A percentile compares a stretch with the other conserved stretches of the same genome.
phyloP scores from a whole-genome alignment of 2,329 filamentous ascomycete species.

The Paracorniculantispora psalliotae region DNA sequence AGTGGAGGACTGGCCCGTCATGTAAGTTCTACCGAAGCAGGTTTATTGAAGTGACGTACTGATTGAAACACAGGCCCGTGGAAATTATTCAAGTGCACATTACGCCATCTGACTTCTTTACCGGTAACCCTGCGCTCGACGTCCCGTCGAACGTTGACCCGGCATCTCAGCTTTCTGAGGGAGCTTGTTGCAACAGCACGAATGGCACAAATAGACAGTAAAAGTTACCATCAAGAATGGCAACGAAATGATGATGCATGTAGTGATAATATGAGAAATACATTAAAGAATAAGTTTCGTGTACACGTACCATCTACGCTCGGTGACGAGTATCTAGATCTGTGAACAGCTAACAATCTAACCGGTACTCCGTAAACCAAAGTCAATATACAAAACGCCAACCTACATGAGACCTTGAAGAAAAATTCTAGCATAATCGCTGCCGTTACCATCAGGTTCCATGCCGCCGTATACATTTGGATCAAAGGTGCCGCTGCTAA shows the following conservation, averaged over 20 bases:
- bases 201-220: not conserved
- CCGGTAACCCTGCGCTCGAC: slow-evolving; percentile 42
- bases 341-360: too few species aligned
- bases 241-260: not conserved
- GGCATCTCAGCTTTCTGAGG: slow-evolving; percentile 17
- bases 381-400: not conserved
- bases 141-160: slow-evolving; percentile 34
- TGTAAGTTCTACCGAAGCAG: slow-evolving; percentile 35
- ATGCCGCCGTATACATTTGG: slow-evolving; percentile 14
- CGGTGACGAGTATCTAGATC: too few species aligned
- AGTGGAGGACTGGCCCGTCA: slow-evolving; percentile 64
- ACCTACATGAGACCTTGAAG: slow-evolving; percentile 11
- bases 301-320: too few species aligned
- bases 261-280: too few species aligned
- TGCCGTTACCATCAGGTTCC: slow-evolving; percentile 17
- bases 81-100: slow-evolving; percentile 44
- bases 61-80: slow-evolving; percentile 40
- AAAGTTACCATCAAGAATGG: not conserved
- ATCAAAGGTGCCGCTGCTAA: slow-evolving; percentile 16
- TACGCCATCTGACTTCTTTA: slow-evolving; percentile 45
- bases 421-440: slow-evolving; percentile 26
- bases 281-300: too few species aligned
- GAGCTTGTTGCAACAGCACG: not conserved
- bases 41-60: not conserved
- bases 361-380: too few species aligned